phyloP scores from a whole-genome alignment of 352 stramenopile genomes.

The Pythium folliculosum region DNA sequence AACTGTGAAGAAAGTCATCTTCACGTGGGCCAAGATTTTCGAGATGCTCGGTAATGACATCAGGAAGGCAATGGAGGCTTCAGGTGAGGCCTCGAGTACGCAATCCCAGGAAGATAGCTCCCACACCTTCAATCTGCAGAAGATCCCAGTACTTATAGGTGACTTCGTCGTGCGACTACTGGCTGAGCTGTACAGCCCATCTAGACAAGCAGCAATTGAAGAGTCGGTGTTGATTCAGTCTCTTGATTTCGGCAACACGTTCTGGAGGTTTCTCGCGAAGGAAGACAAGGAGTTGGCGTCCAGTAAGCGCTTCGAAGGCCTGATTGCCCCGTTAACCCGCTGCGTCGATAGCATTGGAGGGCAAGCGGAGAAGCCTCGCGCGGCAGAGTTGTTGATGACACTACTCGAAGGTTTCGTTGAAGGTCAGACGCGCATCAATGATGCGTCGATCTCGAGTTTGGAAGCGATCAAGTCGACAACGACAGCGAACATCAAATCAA shows the following conservation, averaged over 20 bases:
- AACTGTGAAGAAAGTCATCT: conserved; percentile 73
- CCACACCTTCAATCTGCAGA: conserved; percentile 47
- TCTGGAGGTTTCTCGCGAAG: conserved; percentile 72
- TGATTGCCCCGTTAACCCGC: conserved; percentile 55
- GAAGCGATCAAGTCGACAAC: conserved; percentile 52
- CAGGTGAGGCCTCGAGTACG: conserved; percentile 24
- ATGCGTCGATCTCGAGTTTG: conserved; percentile 45
- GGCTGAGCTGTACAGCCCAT: conserved; percentile 45
- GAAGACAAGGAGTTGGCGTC: conserved; percentile 46
- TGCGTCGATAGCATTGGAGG: conserved; percentile 50
- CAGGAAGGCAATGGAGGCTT: conserved; percentile 27
- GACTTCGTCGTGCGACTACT: conserved; percentile 68
- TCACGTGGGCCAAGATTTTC: conserved; percentile 75
- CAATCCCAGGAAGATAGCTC: conserved; percentile 27
- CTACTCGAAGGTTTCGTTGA: conserved; percentile 57
- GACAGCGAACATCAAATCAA: conserved; percentile 55
- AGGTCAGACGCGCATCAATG: conserved; percentile 50
- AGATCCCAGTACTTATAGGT: conserved; percentile 68
- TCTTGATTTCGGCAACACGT: conserved; percentile 71
- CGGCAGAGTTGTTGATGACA: conserved; percentile 68
- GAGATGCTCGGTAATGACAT: conserved; percentile 50
- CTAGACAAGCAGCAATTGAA: conserved; percentile 27
- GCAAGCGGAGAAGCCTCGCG: conserved; percentile 59
- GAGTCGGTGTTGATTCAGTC: conserved; percentile 61
- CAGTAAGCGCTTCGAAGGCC: conserved; percentile 53